A percentile compares a stretch with the other conserved stretches of the same genome.
phyloP scores from a whole-genome alignment of 2,329 filamentous ascomycete species.

The Onygenales sp. region DNA sequence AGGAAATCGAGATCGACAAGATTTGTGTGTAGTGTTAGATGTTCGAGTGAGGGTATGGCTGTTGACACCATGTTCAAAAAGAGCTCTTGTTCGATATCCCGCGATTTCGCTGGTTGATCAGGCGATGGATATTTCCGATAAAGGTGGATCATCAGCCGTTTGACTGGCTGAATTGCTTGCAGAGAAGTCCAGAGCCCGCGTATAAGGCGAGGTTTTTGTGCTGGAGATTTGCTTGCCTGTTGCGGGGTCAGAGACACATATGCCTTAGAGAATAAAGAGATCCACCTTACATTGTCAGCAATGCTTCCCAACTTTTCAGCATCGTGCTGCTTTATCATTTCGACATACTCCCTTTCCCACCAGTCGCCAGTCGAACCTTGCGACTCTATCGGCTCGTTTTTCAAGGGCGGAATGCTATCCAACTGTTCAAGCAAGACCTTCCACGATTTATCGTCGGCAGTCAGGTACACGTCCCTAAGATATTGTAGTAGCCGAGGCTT shows the following conservation, averaged over 20 bases:
- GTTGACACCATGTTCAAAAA: background rate
- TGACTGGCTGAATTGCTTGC: background rate
- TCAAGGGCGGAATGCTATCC: background rate
- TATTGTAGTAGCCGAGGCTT: background rate
- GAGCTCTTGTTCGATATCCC: background rate
- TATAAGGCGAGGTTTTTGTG: background rate
- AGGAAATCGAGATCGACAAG: background rate
- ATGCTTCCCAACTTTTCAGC: background rate
- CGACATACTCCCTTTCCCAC: background rate
- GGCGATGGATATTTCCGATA: background rate
- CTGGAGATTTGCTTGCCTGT: background rate
- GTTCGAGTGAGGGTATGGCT: background rate
- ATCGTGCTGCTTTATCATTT: background rate
- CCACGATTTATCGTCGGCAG: background rate
- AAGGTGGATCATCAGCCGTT: background rate
- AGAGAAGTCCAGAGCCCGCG: background rate
- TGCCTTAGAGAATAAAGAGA: background rate
- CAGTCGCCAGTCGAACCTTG: background rate
- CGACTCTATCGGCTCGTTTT: background rate
- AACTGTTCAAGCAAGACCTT: background rate
- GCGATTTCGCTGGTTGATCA: background rate
- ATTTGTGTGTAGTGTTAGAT: background rate
- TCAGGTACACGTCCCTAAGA: background rate
- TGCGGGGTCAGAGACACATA: background rate
- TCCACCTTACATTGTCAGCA: background rate